Evolutionary conservation across 2,329 filamentous ascomycete genomes (phyloP).

Genomic region (Diaporthe aspalathi): DNA sequence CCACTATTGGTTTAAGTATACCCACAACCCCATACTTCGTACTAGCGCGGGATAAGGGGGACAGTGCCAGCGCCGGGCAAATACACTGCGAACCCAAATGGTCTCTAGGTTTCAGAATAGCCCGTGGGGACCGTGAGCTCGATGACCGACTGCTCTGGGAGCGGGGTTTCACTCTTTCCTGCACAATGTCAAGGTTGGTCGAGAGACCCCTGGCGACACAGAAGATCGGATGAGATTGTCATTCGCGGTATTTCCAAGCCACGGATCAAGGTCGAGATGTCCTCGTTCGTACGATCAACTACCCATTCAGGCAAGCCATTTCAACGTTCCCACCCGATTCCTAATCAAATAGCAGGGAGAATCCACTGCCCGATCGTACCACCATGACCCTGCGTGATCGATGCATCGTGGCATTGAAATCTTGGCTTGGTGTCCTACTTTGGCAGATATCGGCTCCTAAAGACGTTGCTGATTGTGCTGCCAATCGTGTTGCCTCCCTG

Average conservation of each 20-base stretch:
- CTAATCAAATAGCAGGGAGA: not conserved
- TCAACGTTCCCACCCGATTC: too few species aligned
- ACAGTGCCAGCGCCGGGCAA: not conserved
- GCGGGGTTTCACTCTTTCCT: not conserved
- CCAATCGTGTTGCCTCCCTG: conserved; percentile 67
- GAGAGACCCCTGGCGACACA: not conserved
- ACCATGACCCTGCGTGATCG: not conserved
- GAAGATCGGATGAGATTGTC: not conserved
- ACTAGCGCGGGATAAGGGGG: not conserved
- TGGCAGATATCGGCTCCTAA: conserved; percentile 70
- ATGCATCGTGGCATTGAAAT: not conserved
- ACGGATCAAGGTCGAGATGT: not conserved
- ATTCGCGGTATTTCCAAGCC: not conserved
- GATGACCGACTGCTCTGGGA: not conserved
- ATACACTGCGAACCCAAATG: not conserved
- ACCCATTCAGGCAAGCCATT: not conserved
- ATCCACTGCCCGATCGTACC: not conserved
- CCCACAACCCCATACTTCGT: conserved; percentile 21
- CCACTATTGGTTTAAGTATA: conserved; percentile 1
- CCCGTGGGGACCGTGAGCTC: not conserved
- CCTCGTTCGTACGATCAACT: not conserved
- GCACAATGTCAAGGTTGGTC: not conserved
- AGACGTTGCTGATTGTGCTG: conserved; percentile 75
- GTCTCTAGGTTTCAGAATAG: not conserved
- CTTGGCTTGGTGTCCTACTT: conserved; percentile 39